Conservation (phyloP, 805 yeast genomes). For the Starmerella riodocensis region DNA sequence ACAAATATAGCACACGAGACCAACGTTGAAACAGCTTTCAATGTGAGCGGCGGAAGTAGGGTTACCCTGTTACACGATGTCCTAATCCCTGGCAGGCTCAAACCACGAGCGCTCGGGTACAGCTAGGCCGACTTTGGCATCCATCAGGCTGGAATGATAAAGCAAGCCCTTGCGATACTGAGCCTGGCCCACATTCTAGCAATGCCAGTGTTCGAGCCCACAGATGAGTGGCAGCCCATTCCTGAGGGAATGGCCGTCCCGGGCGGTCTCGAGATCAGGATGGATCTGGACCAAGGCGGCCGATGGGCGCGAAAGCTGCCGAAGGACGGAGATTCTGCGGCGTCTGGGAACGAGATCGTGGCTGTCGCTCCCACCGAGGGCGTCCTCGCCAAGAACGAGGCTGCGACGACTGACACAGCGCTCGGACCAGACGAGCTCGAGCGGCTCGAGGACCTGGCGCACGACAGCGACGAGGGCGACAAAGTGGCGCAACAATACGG, state of each 20-base stretch:
- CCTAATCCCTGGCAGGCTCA: too few species aligned
- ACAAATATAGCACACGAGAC: too few species aligned
- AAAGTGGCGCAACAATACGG: constrained; percentile 29
- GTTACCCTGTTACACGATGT: too few species aligned
- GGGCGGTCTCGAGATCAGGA: constrained; percentile 60
- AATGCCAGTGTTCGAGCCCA: constrained; percentile 39
- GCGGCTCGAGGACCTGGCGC: constrained; percentile 40
- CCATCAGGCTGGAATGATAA: too few species aligned
- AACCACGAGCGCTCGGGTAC: too few species aligned
- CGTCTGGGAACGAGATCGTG: not conserved
- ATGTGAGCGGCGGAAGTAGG: too few species aligned
- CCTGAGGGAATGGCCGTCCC: constrained; percentile 67
- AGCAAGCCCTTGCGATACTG: not conserved
- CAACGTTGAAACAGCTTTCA: too few species aligned
- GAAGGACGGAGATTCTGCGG: not conserved
- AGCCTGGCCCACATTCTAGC: too few species aligned
- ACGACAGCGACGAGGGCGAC: constrained; percentile 47
- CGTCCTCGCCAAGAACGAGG: too few species aligned
- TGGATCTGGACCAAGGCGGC: constrained; percentile 58
- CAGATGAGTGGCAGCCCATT: constrained; percentile 55
- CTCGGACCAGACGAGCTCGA: too few species aligned
- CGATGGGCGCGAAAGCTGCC: constrained; percentile 52
- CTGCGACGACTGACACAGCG: too few species aligned
- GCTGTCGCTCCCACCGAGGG: not conserved
- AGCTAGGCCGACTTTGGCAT: too few species aligned